Evolutionary conservation across 768 basidiomycete genomes (phyloP).

Genomic region (Collybia mongolica): DNA sequence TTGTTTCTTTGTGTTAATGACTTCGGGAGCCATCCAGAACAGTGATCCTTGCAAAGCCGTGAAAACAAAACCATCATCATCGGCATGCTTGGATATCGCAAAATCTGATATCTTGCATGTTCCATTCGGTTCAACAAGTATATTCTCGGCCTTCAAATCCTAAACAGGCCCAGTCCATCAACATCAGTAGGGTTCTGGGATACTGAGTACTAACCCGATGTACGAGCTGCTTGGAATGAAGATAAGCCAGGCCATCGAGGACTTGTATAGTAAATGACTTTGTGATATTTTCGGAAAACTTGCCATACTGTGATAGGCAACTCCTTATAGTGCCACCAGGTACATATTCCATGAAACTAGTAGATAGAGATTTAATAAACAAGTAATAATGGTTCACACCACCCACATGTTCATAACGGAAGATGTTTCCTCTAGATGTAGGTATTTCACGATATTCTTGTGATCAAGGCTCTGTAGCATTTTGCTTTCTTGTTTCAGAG

Average conservation of each 20-base stretch:
- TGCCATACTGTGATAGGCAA: conserved; percentile 83
- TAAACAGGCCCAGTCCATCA: conserved; percentile 23
- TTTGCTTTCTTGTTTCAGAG: conserved; percentile 91
- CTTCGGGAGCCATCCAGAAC: conserved; percentile 99
- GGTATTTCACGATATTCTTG: conserved; percentile 93
- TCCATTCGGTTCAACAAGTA: conserved; percentile 88
- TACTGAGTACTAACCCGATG: conserved; percentile 62
- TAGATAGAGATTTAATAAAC: conserved; percentile 1
- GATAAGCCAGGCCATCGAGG: conserved; percentile 84
- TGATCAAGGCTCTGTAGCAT: conserved; percentile 94
- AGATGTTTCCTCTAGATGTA: conserved; percentile 88
- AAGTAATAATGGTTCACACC: not conserved
- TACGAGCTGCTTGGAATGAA: conserved; percentile 87
- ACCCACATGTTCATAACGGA: conserved; percentile 87
- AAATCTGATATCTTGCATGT: conserved; percentile 97
- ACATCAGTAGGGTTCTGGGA: not conserved
- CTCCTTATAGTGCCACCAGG: conserved; percentile 93
- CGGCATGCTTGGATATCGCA: conserved; percentile 90
- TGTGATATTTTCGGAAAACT: conserved; percentile 86
- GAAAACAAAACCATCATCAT: conserved; percentile 73
- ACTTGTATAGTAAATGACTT: conserved; percentile 93
- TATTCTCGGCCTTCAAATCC: conserved; percentile 97
- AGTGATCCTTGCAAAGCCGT: conserved; percentile 97
- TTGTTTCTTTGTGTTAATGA: conserved; percentile 78
- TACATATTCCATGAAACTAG: conserved; percentile 96